Conservation (phyloP, 768 basidiomycete genomes). For the Mycena maculata region DNA sequence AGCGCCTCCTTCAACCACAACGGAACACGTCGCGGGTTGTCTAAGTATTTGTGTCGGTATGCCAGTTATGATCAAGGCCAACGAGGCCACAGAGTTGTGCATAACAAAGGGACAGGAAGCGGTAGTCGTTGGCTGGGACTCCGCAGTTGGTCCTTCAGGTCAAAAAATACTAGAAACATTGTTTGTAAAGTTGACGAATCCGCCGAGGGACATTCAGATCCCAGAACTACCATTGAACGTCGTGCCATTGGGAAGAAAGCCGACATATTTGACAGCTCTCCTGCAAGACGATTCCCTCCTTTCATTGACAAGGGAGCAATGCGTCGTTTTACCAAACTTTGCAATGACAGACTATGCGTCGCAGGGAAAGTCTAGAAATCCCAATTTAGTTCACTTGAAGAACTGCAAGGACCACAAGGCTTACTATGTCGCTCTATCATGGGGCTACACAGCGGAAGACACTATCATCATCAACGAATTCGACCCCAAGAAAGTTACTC, state of each 20-base stretch:
- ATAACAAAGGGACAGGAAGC: too few species aligned
- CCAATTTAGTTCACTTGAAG: neutral
- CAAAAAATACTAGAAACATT: neutral
- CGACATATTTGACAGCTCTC: neutral
- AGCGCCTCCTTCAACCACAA: conserved; percentile 38
- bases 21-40: conserved; percentile 42
- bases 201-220: neutral
- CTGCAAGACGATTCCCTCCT: neutral
- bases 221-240: neutral
- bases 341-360: conserved; percentile 5
- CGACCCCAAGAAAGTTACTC: neutral
- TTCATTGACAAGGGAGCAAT: neutral
- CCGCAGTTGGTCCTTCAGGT: neutral
- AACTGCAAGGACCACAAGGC: neutral
- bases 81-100: too few species aligned
- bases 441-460: neutral
- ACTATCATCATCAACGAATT: conserved; percentile 7
- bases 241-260: neutral
- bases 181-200: neutral
- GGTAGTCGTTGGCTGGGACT: neutral
- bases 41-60: conserved; percentile 45
- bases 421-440: neutral
- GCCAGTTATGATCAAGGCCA: conserved; percentile 45
- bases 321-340: neutral
- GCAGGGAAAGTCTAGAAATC: neutral